Conservation (phyloP, 169 alveolate species). For the Plasmodium gonderi region DNA sequence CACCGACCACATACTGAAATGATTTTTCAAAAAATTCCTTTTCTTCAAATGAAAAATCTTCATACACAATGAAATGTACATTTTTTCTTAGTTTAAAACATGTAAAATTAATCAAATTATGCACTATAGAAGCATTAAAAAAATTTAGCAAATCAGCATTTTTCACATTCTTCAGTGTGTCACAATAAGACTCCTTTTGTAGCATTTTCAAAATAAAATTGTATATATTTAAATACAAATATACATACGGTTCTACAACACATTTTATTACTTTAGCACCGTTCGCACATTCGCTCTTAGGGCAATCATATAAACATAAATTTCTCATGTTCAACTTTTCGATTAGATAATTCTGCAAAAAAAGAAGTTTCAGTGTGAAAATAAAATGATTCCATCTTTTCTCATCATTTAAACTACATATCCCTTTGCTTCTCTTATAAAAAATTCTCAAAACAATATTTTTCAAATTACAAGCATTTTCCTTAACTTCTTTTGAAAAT, state of each 20-base stretch:
- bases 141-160: constrained; percentile 41
- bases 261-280: background rate
- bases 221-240: constrained; percentile 21
- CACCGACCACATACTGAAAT: constrained; percentile 5
- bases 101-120: constrained; percentile 39
- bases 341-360: constrained; percentile 69
- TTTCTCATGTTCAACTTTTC: constrained; percentile 70
- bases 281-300: background rate
- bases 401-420: background rate
- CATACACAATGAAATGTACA: constrained; percentile 17
- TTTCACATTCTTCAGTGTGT: background rate
- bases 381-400: constrained; percentile 2
- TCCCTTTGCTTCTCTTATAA: constrained; percentile 7
- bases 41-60: constrained; percentile 47
- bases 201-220: constrained; percentile 37
- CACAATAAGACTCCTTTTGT: constrained; percentile 21
- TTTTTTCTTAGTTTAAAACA: constrained; percentile 32
- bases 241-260: background rate
- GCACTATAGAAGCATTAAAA: constrained; percentile 63
- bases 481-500: background rate
- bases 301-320: constrained; percentile 21
- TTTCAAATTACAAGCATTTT: constrained; percentile 10
- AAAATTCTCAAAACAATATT: constrained; percentile 27
- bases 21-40: constrained; percentile 6
- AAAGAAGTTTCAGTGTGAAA: constrained; percentile 25